These are phyloP conservation scores for Castanospermum australe DNA, from an alignment of 306 rosid genomes.

Conservation along the genomic window DNA sequence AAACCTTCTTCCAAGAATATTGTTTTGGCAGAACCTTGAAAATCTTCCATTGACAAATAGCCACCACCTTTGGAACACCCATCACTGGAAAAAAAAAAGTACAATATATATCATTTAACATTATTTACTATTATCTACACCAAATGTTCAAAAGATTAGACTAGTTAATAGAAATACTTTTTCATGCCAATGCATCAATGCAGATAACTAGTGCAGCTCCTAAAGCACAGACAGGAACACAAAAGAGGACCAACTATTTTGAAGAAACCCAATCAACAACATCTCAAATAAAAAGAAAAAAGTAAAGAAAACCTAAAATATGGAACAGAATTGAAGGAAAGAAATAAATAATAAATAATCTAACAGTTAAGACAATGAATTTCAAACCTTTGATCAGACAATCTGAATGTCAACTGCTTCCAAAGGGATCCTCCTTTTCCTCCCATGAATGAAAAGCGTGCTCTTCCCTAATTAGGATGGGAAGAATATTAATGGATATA, in stretches of 20 bases:
- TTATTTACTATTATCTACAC: neutral
- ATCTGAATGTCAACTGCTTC: conserved; percentile 79
- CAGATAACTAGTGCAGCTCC: neutral
- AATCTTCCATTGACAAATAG: conserved; percentile 69
- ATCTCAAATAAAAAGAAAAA: neutral
- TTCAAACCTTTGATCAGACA: conserved; percentile 77
- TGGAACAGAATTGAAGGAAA: conserved; percentile 10
- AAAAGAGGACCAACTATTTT: neutral
- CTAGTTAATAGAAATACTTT: neutral
- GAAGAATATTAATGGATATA: neutral
- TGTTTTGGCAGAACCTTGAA: conserved; percentile 51
- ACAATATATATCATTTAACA: neutral
- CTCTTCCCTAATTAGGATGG: conserved; percentile 63
- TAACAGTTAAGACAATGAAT: conserved; percentile 12
- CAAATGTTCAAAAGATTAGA: neutral
- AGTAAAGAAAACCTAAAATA: neutral
- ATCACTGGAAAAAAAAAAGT: conserved; percentile 56
- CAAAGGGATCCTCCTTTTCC: conserved; percentile 92
- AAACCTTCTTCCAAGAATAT: conserved; percentile 79
- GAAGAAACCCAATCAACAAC: conserved; percentile 1
- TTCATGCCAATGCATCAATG: conserved; percentile 4
- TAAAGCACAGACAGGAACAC: neutral
- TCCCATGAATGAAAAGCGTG: conserved; percentile 97
- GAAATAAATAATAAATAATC: neutral
- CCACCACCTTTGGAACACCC: conserved; percentile 62